A percentile compares a stretch with the other conserved stretches of the same genome.
phyloP scores from a whole-genome alignment of 1,284 basidiomycete species.

The Uromyces viciae-fabae region DNA sequence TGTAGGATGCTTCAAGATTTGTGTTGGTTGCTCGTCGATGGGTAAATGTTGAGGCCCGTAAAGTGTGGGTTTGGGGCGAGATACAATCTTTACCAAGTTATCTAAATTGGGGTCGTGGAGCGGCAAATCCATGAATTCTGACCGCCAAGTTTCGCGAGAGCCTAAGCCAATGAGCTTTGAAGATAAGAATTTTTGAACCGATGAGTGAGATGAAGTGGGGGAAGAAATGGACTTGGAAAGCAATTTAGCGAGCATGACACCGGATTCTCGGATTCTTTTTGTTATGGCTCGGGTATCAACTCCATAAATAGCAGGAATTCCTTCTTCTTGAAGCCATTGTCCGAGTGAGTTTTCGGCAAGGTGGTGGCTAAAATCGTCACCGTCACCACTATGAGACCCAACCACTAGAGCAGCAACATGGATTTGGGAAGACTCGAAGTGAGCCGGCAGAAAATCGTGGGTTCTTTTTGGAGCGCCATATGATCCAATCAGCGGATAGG shows the following conservation, averaged over 20 bases:
- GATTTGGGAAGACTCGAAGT: conserved; percentile 89
- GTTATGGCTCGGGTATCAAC: conserved; percentile 96
- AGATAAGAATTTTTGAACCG: background rate
- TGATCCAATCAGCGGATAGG: conserved; percentile 94
- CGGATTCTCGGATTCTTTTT: conserved; percentile 90
- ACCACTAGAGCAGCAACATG: conserved; percentile 89
- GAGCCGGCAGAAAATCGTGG: conserved; percentile 4
- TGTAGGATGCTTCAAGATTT: conserved; percentile 68
- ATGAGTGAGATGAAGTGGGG: background rate
- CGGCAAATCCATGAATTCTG: conserved; percentile 74
- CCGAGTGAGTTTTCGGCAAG: conserved; percentile 83
- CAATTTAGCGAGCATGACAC: conserved; percentile 81
- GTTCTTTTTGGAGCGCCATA: conserved; percentile 78
- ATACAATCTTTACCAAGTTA: conserved; percentile 89
- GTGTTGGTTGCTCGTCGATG: conserved; percentile 53
- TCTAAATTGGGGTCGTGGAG: conserved; percentile 83
- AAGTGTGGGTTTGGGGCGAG: conserved; percentile 66
- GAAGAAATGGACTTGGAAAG: conserved; percentile 54
- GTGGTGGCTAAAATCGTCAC: conserved; percentile 87
- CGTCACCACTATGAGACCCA: conserved; percentile 67
- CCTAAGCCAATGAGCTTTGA: conserved; percentile 20
- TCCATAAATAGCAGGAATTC: conserved; percentile 90
- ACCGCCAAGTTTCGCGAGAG: conserved; percentile 65
- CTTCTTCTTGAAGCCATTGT: conserved; percentile 91
- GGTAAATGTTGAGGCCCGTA: conserved; percentile 64